Evolutionary conservation across 2,329 filamentous ascomycete genomes (phyloP).

Genomic region (Phialophora verrucosa): DNA sequence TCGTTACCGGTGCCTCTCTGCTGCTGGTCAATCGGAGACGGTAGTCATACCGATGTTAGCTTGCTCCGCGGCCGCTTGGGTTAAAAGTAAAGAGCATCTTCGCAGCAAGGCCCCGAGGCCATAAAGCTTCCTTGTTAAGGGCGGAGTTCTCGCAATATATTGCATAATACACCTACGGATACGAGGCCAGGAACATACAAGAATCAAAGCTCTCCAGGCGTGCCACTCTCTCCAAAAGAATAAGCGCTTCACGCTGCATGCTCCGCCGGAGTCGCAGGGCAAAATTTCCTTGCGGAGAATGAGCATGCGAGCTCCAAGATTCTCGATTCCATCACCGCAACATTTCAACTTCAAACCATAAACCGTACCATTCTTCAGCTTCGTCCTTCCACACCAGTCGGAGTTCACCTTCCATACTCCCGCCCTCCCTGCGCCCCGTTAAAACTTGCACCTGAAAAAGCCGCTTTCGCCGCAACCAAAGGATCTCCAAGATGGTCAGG

Average conservation of each 20-base stretch:
- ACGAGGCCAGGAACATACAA: neutral
- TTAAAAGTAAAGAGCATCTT: neutral
- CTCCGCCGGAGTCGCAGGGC: neutral
- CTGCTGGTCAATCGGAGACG: neutral
- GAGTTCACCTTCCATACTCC: no score
- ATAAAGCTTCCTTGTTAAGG: neutral
- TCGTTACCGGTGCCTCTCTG: neutral
- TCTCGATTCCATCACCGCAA: conserved; percentile 10
- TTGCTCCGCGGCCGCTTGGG: neutral
- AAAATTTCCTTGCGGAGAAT: conserved; percentile 19
- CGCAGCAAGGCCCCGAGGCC: neutral
- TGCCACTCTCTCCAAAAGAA: neutral
- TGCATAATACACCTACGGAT: neutral
- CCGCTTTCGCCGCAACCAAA: neutral
- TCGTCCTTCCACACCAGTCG: neutral
- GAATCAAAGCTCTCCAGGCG: neutral
- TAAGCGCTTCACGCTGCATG: neutral
- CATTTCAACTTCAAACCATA: neutral
- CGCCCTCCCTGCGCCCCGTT: neutral
- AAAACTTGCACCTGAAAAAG: neutral
- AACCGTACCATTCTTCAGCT: neutral
- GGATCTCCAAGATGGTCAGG: conserved; percentile 76
- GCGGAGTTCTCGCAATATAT: neutral
- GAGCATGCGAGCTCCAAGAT: conserved; percentile 19
- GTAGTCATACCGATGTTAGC: neutral